Conservation (phyloP, 805 yeast genomes). For the Kodamaea kakaduensis region DNA sequence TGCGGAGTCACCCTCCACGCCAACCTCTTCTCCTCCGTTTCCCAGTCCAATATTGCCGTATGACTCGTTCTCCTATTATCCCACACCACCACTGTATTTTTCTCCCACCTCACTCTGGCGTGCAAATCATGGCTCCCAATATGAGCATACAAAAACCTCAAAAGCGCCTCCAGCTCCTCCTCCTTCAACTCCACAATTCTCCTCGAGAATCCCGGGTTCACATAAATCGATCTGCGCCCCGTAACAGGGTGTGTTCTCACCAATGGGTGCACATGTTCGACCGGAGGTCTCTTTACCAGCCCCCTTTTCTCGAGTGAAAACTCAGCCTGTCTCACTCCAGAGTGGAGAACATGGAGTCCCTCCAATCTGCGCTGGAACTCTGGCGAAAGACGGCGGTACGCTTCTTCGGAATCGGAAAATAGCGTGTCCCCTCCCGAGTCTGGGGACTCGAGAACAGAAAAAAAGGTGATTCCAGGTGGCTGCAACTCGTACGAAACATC, state of each 20-base stretch:
- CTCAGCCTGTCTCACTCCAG: conserved; percentile 35
- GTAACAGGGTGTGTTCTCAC: conserved; percentile 39
- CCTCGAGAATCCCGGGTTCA: conserved; percentile 33
- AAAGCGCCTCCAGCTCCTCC: conserved; percentile 34
- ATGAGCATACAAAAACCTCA: conserved; percentile 32
- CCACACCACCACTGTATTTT: conserved; percentile 36
- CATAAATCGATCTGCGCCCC: conserved; percentile 32
- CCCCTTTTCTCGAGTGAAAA: conserved; percentile 23
- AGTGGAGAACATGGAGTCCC: conserved; percentile 34
- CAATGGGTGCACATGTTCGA: conserved; percentile 35
- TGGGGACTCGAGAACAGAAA: conserved; percentile 35
- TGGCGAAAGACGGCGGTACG: conserved; percentile 37
- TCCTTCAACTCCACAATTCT: conserved; percentile 35
- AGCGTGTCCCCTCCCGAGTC: conserved; percentile 35
- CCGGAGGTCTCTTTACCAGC: conserved; percentile 33
- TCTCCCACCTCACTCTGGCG: conserved; percentile 35
- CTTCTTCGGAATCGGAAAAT: conserved; percentile 37
- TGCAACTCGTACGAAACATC: conserved; percentile 40
- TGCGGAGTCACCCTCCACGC: conserved; percentile 38
- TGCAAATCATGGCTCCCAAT: conserved; percentile 35
- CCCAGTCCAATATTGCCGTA: conserved; percentile 36
- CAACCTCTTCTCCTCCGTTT: conserved; percentile 26
- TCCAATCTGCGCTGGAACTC: conserved; percentile 32
- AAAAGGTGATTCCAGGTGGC: conserved; percentile 38
- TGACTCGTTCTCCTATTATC: conserved; percentile 38